Evolutionary conservation across 2,329 filamentous ascomycete species (phyloP), one percentile per base, ranked within the genome.

Genomic region (Thyridium curvatum): DNA sequence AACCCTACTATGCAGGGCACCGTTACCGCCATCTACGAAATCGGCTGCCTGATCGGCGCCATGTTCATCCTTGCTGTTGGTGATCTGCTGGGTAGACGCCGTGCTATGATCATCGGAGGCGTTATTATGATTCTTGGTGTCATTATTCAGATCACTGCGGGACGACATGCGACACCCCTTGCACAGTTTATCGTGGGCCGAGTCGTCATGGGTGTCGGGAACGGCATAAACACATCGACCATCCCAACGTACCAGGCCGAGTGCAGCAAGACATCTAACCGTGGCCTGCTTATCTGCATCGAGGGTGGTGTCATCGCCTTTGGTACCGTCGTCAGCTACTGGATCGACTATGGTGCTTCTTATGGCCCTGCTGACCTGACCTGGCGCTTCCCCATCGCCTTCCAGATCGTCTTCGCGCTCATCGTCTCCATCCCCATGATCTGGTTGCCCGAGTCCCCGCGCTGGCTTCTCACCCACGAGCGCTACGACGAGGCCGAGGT

Each of bases 121-220:
- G 45, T 61, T 10, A 69, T 83, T 46, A 77, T 83, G 70, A 68
- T 78, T 8, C 39, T 79, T 9, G 79, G 79, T 14, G 77, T 78
- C 28, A 62, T 73, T 8, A 69, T 84, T 30, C 80, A 84, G 50
- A 58, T 74, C 29, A 62, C 66, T 13, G 39, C 59, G 14, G 56
- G 39, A 36, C 44, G 0, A n/a, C 40, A 41, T 17, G 43, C 56
- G 7, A 41, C 43, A 9, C 56, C 61, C 1, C 43, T 66, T 28
- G 61, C 65, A 2, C 69, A 72, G 47, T 62, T 72, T 46, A 68
- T 72, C 39, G 55, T 69, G 36, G 69, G 69, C 7, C 55, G 71
- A 35, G 63, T 72, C 8, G 56, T 77, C 5, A 74, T 72, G 12
- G 72, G 72, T 14, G 50, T 75, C 3, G 72, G 72, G 3, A 74